A percentile compares a stretch with the other conserved stretches of the same genome.
Conservation (phyloP, 192 early-diverging fungal genomes). For the Coemansia sp. region DNA sequence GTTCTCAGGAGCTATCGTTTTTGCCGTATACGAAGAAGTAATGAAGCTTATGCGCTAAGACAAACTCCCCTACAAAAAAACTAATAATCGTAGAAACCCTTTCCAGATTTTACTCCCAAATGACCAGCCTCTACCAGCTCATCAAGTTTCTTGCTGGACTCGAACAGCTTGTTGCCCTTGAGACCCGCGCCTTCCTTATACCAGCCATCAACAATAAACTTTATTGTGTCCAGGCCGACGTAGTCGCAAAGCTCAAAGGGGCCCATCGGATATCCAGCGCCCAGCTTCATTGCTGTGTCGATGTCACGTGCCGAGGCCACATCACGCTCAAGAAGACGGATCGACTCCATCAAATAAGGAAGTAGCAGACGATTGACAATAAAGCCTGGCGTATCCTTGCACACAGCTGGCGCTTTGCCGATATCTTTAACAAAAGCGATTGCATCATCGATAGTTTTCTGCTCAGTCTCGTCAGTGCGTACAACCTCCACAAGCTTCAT, state of each 20-base stretch:
- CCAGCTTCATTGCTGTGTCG: constrained; percentile 96
- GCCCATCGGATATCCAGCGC: constrained; percentile 96
- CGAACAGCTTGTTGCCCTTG: constrained; percentile 68
- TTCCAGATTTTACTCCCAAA: constrained; percentile 84
- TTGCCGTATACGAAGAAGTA: constrained; percentile 53
- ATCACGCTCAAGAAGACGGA: constrained; percentile 86
- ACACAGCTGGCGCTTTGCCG: constrained; percentile 85
- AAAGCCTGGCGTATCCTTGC: constrained; percentile 97
- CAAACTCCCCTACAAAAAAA: no score
- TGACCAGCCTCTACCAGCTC: constrained; percentile 70
- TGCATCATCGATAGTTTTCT: constrained; percentile 64
- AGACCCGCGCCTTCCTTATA: constrained; percentile 78
- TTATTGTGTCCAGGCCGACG: constrained; percentile 93
- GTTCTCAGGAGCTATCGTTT: constrained; percentile 55
- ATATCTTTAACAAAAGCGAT: constrained; percentile 69
- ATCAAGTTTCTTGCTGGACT: constrained; percentile 67
- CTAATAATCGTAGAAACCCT: constrained; percentile 81
- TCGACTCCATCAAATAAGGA: constrained; percentile 95
- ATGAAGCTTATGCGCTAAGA: constrained; percentile 37
- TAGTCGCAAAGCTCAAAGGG: constrained; percentile 60
- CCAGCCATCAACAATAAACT: constrained; percentile 97
- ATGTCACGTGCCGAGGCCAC: constrained; percentile 84
- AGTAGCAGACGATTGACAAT: constrained; percentile 96
- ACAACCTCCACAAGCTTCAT: constrained; percentile 98
- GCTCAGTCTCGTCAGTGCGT: constrained; percentile 61